Evolutionary conservation across 495 filamentous ascomycete species (phyloP), one percentile per base, ranked within the genome.

Genomic region (Talaromyces borbonicus): DNA sequence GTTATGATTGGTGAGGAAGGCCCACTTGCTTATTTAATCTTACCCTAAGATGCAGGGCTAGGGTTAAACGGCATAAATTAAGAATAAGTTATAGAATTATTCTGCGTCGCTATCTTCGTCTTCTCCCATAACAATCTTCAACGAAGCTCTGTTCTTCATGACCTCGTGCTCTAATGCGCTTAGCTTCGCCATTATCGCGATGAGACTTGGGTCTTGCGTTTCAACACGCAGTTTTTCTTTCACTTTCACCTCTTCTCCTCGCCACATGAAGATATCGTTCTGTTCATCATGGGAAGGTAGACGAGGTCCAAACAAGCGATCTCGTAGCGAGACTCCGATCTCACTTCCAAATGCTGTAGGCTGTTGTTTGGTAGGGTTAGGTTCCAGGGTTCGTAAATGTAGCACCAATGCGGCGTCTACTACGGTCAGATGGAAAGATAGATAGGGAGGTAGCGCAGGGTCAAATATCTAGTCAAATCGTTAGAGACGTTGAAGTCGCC

Each of bases 151-250:
- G 56, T 80, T 81, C 46, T 81, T 66, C 44, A 61, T 69, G 8
- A 96, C 70, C 44, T 77, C 77, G 56, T 90, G 79, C 42, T 87
- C 83, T 46, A 97, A 59, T 16, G 86, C 87, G 22, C 74, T 81
- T 63, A 98, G 61, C 65, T 98, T 98, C 3, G 87, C 84, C 67
- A 85, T 82, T 12, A 90, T 71, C n/a, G 83, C 78, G 66, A 98
- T 77, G 50, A 98, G 52, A 57, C 80, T 87, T 24, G 92, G 93
- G 57, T 98, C 92, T 46, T 89, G 85, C 47, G 80, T 90, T 66
- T 95, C 92, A 5, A 97, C 86, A 23, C 79, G 74, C 8, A 98
- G 77, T 61, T 95, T 95, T 55, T 97, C 92, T 50, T 75, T 80
- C 15, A 98, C 93, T 33, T 73, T 79, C 0, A 96, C 90, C 36